Evolutionary conservation across 2,329 filamentous ascomycete genomes (phyloP).

Genomic region (Alternaria burnsii): DNA sequence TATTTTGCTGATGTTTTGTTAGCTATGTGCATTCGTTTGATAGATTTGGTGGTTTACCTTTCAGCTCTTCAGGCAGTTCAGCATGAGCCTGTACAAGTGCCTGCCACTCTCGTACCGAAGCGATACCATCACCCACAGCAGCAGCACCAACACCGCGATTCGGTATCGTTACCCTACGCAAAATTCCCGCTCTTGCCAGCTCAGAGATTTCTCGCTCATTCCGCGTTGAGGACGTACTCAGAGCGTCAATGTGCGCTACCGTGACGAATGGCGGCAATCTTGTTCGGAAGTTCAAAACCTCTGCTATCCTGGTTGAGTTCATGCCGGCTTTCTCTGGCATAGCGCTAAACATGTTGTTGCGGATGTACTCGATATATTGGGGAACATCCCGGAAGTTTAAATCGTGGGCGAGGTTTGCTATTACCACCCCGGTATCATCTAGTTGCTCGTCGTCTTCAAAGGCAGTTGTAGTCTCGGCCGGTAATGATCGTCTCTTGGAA

Average conservation of each 20-base stretch:
- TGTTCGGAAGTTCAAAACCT: constrained; percentile 69
- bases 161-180: constrained; percentile 71
- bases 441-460: constrained; percentile 56
- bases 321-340: constrained; percentile 70
- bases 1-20: constrained; percentile 56
- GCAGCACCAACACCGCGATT: constrained; percentile 65
- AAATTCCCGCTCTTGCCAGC: constrained; percentile 63
- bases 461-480: constrained; percentile 38
- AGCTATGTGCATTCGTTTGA: neutral
- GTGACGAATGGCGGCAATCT: constrained; percentile 71
- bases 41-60: constrained; percentile 46
- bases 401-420: constrained; percentile 64
- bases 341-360: constrained; percentile 68
- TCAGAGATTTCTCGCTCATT: constrained; percentile 74
- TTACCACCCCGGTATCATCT: constrained; percentile 65
- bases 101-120: constrained; percentile 63
- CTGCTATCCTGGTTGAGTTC: constrained; percentile 68
- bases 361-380: constrained; percentile 70
- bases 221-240: constrained; percentile 68
- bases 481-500: constrained; percentile 39
- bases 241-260: constrained; percentile 70
- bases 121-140: constrained; percentile 70
- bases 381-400: constrained; percentile 68
- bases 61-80: constrained; percentile 33
- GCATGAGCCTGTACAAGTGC: constrained; percentile 36